Evolutionary conservation across 805 yeast genomes (phyloP).

Genomic region (Barnettozyma pratensis): DNA sequence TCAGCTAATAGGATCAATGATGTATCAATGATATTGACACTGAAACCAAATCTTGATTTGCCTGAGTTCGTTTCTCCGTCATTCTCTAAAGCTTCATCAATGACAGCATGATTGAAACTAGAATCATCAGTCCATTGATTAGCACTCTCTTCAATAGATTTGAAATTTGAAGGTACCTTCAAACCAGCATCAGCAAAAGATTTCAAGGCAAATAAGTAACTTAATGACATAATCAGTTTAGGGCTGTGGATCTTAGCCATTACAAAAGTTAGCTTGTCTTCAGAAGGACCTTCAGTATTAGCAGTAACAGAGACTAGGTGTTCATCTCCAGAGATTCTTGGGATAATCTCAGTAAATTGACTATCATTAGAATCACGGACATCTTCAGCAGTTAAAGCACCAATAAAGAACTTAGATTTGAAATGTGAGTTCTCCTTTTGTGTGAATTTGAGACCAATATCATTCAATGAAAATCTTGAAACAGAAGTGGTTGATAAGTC

Average conservation of each 20-base stretch:
- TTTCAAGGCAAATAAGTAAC: slow-evolving; percentile 75
- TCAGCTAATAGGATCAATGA: slow-evolving; percentile 79
- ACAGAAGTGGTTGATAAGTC: slow-evolving; percentile 38
- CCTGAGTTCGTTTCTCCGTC: slow-evolving; percentile 3
- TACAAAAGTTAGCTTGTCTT: slow-evolving; percentile 40
- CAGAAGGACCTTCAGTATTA: slow-evolving; percentile 35
- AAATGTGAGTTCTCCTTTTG: slow-evolving; percentile 52
- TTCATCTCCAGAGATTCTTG: slow-evolving; percentile 54
- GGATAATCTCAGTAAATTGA: slow-evolving; percentile 76
- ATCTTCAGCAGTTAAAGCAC: slow-evolving; percentile 76
- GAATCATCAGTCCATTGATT: slow-evolving; percentile 9
- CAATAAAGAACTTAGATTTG: slow-evolving; percentile 55
- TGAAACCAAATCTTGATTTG: slow-evolving; percentile 37
- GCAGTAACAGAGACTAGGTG: slow-evolving; percentile 66
- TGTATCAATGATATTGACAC: slow-evolving; percentile 69
- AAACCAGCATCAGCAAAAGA: slow-evolving; percentile 51
- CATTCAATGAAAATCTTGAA: slow-evolving; percentile 56
- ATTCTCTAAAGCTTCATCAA: slow-evolving; percentile 6
- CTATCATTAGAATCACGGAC: slow-evolving; percentile 57
- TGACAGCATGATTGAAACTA: slow-evolving; percentile 11
- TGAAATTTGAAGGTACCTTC: slow-evolving; percentile 12
- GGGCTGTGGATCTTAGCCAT: slow-evolving; percentile 77
- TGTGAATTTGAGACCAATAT: slow-evolving; percentile 44
- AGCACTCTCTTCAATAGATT: background rate
- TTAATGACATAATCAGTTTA: slow-evolving; percentile 74